These are phyloP conservation scores for Dicorynia guianensis DNA, from an alignment of 306 rosid species.

Conservation along the genomic window DNA sequence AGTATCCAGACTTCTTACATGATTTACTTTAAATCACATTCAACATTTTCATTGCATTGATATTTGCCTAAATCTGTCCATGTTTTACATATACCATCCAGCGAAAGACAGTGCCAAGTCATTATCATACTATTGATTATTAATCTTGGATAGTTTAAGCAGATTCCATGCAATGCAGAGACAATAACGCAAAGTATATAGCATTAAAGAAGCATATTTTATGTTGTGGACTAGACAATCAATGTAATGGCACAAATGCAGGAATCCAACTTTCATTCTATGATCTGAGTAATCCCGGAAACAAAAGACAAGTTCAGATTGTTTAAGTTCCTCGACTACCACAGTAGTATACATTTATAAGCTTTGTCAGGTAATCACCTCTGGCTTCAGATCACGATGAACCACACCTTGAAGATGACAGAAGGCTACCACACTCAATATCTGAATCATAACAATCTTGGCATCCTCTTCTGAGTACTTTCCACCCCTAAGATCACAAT, in stretches of 20 bases:
- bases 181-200: background rate
- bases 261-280: background rate
- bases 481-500: constrained; percentile 58
- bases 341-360: background rate
- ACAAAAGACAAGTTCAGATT: background rate
- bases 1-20: background rate
- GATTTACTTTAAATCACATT: background rate
- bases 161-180: background rate
- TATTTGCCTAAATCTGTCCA: background rate
- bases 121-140: background rate
- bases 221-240: background rate
- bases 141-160: background rate
- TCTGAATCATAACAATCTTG: constrained; percentile 46
- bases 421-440: constrained; percentile 46
- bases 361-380: constrained; percentile 49
- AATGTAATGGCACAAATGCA: background rate
- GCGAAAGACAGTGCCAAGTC: background rate
- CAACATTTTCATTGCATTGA: background rate
- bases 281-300: background rate
- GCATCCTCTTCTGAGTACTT: constrained; percentile 51
- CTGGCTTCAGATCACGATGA: constrained; percentile 70
- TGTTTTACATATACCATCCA: background rate
- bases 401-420: constrained; percentile 54
- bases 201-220: constrained; percentile 1
- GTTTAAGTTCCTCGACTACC: background rate